Percentiles rank a stretch among this genome's conserved stretches.
Conservation (phyloP, 2,329 filamentous ascomycete species). For the Aspergillus jensenii region DNA sequence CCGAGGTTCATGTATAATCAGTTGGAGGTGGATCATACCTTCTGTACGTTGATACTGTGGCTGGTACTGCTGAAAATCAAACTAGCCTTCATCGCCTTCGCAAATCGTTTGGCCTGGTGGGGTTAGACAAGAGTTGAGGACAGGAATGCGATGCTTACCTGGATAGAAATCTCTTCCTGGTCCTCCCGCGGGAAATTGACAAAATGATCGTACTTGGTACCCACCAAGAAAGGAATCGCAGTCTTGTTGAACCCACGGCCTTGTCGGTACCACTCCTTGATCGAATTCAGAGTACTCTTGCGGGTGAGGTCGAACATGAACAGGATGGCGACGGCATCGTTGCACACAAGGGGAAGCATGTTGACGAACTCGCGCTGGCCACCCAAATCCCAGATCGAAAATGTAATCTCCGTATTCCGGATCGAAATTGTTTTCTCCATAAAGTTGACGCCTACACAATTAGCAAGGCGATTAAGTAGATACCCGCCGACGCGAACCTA, state of each 20-base stretch:
- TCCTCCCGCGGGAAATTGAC: slow-evolving; percentile 97
- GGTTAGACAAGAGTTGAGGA: slow-evolving; percentile 19
- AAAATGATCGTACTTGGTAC: slow-evolving; percentile 99
- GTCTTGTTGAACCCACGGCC: slow-evolving; percentile 99
- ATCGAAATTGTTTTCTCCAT: slow-evolving; percentile 99
- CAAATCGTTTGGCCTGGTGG: slow-evolving; percentile 81
- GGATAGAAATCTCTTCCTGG: slow-evolving; percentile 96
- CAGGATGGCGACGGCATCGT: slow-evolving; percentile 95
- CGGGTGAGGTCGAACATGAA: slow-evolving; percentile 99
- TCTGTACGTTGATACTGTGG: slow-evolving; percentile 99
- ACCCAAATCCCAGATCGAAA: slow-evolving; percentile 98
- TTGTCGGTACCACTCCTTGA: slow-evolving; percentile 99
- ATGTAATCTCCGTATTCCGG: slow-evolving; percentile 98
- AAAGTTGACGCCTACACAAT: slow-evolving; percentile 81
- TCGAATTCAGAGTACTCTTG: slow-evolving; percentile 97
- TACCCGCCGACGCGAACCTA: slow-evolving; percentile 27
- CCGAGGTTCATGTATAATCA: neutral
- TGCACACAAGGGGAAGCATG: slow-evolving; percentile 99
- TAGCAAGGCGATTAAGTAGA: slow-evolving; percentile 13
- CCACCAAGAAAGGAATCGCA: slow-evolving; percentile 95
- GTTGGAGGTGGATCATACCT: slow-evolving; percentile 58
- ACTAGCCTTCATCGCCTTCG: slow-evolving; percentile 96
- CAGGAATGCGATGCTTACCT: slow-evolving; percentile 55
- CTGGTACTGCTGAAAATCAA: slow-evolving; percentile 98
- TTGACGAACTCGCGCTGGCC: slow-evolving; percentile 99